A percentile compares a stretch with the other conserved stretches of the same genome.
Evolutionary conservation across 2,329 filamentous ascomycete species (phyloP).

Genomic region (Pseudophaeomoniella oleicola): DNA sequence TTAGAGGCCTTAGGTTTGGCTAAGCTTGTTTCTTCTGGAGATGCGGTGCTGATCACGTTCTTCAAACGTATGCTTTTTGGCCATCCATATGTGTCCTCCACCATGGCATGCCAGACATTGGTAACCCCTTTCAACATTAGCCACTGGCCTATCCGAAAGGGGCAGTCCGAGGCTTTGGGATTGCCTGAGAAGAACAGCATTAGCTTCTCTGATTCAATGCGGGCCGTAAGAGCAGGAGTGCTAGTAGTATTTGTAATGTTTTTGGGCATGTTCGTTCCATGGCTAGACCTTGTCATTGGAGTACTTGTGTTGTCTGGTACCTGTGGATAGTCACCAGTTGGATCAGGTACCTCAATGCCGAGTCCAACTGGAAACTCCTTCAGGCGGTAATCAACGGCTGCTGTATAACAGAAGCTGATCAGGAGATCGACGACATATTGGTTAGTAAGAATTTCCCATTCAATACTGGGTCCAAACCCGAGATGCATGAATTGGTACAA

Average conservation of each 20-base stretch:
- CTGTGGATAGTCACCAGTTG: no score
- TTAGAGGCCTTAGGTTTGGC: background rate
- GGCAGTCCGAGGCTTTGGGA: background rate
- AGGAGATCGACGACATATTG: constrained; percentile 75
- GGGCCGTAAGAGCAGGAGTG: background rate
- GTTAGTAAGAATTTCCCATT: constrained; percentile 67
- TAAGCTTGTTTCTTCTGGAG: background rate
- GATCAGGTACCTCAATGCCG: constrained; percentile 34
- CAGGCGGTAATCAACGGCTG: constrained; percentile 28
- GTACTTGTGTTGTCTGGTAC: background rate
- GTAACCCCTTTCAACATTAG: background rate
- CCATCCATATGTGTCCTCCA: background rate
- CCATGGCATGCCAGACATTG: background rate
- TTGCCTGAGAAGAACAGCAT: background rate
- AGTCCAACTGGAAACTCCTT: constrained; percentile 44
- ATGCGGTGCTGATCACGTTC: background rate
- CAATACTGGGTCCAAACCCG: constrained; percentile 73
- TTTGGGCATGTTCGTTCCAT: background rate
- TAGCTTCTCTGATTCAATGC: background rate
- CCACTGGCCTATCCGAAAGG: background rate
- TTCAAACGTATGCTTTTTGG: background rate
- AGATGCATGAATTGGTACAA: constrained; percentile 77
- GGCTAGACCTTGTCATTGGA: background rate
- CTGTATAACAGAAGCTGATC: constrained; percentile 63
- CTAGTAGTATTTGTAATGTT: background rate